Base-by-base conservation (phyloP, 768 basidiomycete genomes). In the Boletus insuetus region DNA sequence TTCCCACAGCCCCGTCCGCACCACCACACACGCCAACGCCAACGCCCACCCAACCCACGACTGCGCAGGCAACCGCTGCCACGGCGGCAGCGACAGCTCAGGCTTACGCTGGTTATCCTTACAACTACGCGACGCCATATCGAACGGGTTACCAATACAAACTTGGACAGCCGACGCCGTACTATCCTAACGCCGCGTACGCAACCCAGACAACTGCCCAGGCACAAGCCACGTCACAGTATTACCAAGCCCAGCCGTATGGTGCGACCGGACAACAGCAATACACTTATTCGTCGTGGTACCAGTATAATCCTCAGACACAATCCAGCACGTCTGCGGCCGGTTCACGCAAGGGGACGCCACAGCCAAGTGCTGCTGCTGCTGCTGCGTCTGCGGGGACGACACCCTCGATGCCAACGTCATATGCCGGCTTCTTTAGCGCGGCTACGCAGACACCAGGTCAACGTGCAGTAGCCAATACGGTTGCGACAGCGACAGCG, bases 391-490 rank as follows among this genome's bases (percentile, higher is more conserved):
- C 67, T 19, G 58, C 65, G 22, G 54, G 70, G 32, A 56, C 72
- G 32, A 54, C 69, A 6, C 51, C 69, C 12, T 51, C 77, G 29
- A 66, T 71, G 39, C 65, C 73, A 9, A 64, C 68, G 19, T 71
- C 66, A 31, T 80, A 80, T 53, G 73, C 77, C 0, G 65, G 74
- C 29, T 79, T 78, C 52, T 81, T 76, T 56, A 71, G 64, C 40
- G 53, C 60, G 7, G 41, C 58, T 40, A 54, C 67, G 51, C 72
- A 74, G 31, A 35, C 67, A 26, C 59, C 68, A 24, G 71, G 69
- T 26, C 75, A 80, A 51, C 78, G 82, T 6, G 82, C 79, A 3
- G 82, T 83, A 7, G 82, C 81, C 11, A 84, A 83, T 45, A 83
- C 82, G 1, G 80, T 81, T 24, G 59, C 78, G 22, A 60, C 64